Evolutionary conservation across 2,329 filamentous ascomycete species (phyloP).

Genomic region (Gnomoniopsis smithogilvyi): DNA sequence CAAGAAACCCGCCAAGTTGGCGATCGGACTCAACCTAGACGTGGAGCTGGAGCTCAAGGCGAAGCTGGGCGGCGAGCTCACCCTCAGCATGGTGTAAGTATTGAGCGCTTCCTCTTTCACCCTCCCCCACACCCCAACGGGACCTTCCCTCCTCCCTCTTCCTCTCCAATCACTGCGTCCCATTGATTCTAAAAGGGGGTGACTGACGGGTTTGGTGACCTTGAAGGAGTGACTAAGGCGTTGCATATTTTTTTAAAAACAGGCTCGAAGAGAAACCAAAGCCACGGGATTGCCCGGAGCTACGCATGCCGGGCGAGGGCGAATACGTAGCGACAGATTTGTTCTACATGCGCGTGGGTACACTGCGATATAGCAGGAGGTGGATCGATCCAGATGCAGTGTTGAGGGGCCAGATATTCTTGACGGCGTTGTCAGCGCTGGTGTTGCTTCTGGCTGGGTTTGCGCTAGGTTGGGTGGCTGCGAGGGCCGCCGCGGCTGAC

Average conservation of each 20-base stretch:
- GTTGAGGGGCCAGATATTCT: conserved; percentile 12
- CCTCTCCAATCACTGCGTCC: not conserved
- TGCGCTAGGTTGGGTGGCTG: conserved; percentile 3
- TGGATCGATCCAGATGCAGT: conserved; percentile 28
- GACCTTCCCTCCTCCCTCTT: not conserved
- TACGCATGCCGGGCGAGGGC: conserved; percentile 21
- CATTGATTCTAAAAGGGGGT: not conserved
- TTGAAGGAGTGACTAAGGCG: conserved; percentile 8
- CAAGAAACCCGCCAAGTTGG: conserved; percentile 27
- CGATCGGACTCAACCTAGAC: conserved; percentile 58
- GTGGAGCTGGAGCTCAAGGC: conserved; percentile 77
- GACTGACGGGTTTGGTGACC: not conserved
- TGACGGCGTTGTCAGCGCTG: conserved; percentile 9
- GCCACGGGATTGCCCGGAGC: conserved; percentile 21
- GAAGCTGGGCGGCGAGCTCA: conserved; percentile 74
- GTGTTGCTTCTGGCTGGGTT: conserved; percentile 4
- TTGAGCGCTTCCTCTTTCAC: not conserved
- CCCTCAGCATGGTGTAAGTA: conserved; percentile 64
- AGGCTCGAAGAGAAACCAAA: conserved; percentile 27
- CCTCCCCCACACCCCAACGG: not conserved
- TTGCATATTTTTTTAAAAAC: not conserved
- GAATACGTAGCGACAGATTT: conserved; percentile 24
- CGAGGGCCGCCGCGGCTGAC: not conserved
- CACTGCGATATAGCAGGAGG: conserved; percentile 26
- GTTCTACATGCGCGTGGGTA: conserved; percentile 32